Conservation (phyloP, 1,284 basidiomycete species). For the Puccinia triticina region DNA sequence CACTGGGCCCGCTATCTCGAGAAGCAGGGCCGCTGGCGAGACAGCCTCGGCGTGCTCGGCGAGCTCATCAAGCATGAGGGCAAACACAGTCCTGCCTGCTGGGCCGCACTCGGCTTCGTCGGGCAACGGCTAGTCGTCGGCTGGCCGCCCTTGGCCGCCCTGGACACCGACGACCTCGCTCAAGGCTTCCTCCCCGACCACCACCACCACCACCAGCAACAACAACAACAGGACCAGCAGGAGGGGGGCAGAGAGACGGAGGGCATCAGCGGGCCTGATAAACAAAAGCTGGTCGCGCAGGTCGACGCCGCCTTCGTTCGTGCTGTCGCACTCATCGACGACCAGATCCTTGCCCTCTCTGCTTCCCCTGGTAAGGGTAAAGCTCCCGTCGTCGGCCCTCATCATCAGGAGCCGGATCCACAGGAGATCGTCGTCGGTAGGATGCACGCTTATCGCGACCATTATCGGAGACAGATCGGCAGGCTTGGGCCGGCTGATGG, state of each 20-base stretch:
- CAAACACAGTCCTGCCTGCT: slow-evolving; percentile 6
- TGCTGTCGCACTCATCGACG: slow-evolving; percentile 23
- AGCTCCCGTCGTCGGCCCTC: background rate
- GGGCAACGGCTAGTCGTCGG: slow-evolving; percentile 32
- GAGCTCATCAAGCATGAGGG: slow-evolving; percentile 44
- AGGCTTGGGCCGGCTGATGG: too few species aligned
- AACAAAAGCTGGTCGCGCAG: slow-evolving; percentile 35
- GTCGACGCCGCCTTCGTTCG: slow-evolving; percentile 29
- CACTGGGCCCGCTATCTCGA: slow-evolving; percentile 50
- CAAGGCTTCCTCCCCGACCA: too few species aligned
- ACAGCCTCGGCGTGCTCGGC: slow-evolving; percentile 38
- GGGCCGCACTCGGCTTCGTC: slow-evolving; percentile 33
- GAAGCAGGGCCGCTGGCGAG: slow-evolving; percentile 35
- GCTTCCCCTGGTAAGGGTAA: background rate
- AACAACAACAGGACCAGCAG: too few species aligned
- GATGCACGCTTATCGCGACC: background rate
- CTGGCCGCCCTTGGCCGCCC: slow-evolving; percentile 10
- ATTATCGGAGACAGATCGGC: too few species aligned
- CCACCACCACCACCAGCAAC: too few species aligned
- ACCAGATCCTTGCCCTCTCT: background rate
- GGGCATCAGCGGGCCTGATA: background rate
- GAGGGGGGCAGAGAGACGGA: too few species aligned
- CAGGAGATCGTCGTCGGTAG: too few species aligned
- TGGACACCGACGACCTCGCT: slow-evolving; percentile 31
- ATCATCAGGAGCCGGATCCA: slow-evolving; percentile 8